phyloP scores from a whole-genome alignment of 768 basidiomycete species.

The Kwoniella dejecticola region DNA sequence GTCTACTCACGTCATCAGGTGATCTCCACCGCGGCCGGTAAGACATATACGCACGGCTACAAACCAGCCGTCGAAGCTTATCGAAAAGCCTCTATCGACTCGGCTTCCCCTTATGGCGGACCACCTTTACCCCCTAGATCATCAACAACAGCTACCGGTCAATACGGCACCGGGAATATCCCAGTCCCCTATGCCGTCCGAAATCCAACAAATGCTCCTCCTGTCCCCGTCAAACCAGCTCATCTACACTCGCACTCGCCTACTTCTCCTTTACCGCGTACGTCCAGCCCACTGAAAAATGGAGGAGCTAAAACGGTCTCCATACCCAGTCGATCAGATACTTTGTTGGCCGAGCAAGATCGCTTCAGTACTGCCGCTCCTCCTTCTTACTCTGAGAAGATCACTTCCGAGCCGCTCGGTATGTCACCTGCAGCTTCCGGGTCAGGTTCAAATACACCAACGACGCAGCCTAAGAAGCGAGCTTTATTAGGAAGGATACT shows the following conservation, averaged over 20 bases:
- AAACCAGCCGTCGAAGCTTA: slow-evolving; percentile 29
- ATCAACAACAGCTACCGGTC: not conserved
- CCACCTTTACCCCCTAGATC: slow-evolving; percentile 16
- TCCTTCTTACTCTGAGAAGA: slow-evolving; percentile 11
- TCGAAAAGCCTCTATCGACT: not conserved
- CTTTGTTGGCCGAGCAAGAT: slow-evolving; percentile 15
- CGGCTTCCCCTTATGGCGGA: not conserved
- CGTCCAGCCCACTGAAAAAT: not conserved
- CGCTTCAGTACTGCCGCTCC: slow-evolving; percentile 8
- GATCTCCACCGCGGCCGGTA: slow-evolving; percentile 39
- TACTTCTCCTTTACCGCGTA: slow-evolving; percentile 3
- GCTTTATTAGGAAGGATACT: slow-evolving; percentile 35
- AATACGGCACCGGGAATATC: not conserved
- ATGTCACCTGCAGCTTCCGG: no score
- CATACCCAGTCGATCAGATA: slow-evolving; percentile 19
- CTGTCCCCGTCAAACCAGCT: slow-evolving; percentile 8
- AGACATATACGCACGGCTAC: slow-evolving; percentile 29
- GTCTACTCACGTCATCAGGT: slow-evolving; percentile 22
- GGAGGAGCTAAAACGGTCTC: slow-evolving; percentile 9
- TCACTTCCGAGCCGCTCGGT: not conserved
- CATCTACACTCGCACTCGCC: not conserved
- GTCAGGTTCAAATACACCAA: slow-evolving; percentile 5
- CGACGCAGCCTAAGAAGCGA: slow-evolving; percentile 23
- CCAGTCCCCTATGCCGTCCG: not conserved
- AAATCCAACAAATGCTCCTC: slow-evolving; percentile 1